A percentile compares a stretch with the other conserved stretches of the same genome.
Conservation (phyloP, 768 basidiomycete species). For the Coprinopsis strossmayeri region DNA sequence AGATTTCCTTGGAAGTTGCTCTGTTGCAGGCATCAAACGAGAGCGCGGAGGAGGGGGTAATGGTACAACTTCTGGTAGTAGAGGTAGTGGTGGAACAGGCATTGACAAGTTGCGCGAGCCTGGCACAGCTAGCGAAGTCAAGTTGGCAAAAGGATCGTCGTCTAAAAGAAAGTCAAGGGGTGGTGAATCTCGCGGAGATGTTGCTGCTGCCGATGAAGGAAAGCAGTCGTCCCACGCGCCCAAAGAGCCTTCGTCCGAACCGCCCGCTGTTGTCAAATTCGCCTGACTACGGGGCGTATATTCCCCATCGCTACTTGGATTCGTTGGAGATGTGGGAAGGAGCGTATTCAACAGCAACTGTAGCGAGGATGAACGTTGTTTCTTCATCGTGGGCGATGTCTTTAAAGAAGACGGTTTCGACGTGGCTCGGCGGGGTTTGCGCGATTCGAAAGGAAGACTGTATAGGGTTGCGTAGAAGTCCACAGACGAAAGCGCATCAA, state of each 20-base stretch:
- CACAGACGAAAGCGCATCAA: neutral
- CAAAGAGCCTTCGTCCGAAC: too few relatives aligned
- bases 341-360: neutral
- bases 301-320: neutral
- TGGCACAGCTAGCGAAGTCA: slow-evolving; percentile 24
- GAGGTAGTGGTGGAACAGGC: slow-evolving; percentile 14
- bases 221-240: too few relatives aligned
- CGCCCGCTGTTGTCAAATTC: too few relatives aligned
- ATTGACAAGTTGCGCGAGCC: slow-evolving; percentile 9
- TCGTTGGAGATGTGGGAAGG: neutral
- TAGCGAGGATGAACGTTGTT: neutral
- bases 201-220: too few relatives aligned
- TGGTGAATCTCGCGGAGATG: slow-evolving; percentile 24
- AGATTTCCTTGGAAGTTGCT: slow-evolving; percentile 7
- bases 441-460: neutral
- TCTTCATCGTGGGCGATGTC: neutral
- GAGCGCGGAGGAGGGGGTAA: slow-evolving; percentile 17
- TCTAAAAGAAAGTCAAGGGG: slow-evolving; percentile 50
- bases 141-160: slow-evolving; percentile 70
- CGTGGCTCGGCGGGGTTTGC: neutral
- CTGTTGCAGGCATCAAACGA: slow-evolving; percentile 18
- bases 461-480: neutral
- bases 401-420: neutral
- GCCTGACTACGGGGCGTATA: neutral
- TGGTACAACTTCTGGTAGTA: slow-evolving; percentile 7